phyloP scores from a whole-genome alignment of 2,329 filamentous ascomycete species.

The Sporothrix inflata region DNA sequence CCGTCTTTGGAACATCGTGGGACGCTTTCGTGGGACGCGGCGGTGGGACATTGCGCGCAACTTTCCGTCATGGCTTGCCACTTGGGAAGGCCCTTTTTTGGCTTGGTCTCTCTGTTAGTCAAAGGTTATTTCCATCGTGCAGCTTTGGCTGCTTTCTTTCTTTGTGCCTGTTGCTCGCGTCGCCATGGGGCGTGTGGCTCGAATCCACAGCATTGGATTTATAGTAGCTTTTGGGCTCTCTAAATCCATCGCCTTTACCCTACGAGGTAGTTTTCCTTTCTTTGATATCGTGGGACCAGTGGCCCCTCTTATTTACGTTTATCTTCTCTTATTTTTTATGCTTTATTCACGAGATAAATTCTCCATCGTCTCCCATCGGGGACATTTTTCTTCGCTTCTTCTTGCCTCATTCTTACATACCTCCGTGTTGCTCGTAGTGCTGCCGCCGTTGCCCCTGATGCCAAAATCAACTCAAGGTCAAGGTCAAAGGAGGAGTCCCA shows the following conservation, averaged over 20 bases:
- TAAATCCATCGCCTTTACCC: neutral
- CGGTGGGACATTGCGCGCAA: neutral
- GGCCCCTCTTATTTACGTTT: neutral
- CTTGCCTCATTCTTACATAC: neutral
- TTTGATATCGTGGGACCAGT: neutral
- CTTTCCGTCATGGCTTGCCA: neutral
- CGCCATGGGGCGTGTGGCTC: neutral
- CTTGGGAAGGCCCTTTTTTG: neutral
- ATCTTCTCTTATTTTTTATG: neutral
- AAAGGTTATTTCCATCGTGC: neutral
- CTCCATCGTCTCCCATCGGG: neutral
- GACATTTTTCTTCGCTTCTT: neutral
- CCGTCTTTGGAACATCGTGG: neutral
- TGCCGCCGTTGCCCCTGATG: no score
- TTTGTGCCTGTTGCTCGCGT: neutral
- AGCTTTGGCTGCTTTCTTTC: neutral
- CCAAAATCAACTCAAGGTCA: neutral
- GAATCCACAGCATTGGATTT: neutral
- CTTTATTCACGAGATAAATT: neutral
- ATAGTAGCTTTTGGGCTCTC: neutral
- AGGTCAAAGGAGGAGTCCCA: neutral
- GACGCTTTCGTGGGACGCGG: neutral
- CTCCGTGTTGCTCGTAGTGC: neutral
- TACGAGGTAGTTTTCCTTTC: neutral
- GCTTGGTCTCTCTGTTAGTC: slow-evolving; percentile 1